Evolutionary conservation across 306 rosid genomes (phyloP).

Genomic region (Ormosia emarginata): DNA sequence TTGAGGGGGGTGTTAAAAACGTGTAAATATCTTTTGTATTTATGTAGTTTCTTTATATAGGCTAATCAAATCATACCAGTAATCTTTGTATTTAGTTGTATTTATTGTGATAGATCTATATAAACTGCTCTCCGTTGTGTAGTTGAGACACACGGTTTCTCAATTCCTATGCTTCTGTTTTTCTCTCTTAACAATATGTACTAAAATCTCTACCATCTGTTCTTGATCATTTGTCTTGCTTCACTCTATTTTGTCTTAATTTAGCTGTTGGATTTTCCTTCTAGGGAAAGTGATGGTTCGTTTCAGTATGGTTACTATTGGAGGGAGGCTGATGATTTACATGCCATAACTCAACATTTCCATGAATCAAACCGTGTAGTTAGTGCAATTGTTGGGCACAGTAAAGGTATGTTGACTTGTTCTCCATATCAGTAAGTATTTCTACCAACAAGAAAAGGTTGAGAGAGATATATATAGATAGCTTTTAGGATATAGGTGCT

Average conservation of each 20-base stretch:
- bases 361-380: constrained; percentile 43
- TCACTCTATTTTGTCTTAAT: constrained; percentile 11
- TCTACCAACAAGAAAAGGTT: background rate
- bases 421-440: constrained; percentile 4
- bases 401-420: constrained; percentile 64
- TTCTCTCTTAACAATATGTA: no score
- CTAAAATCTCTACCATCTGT: constrained; percentile 11
- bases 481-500: background rate
- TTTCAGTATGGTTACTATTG: constrained; percentile 62
- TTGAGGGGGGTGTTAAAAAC: no score
- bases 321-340: constrained; percentile 84
- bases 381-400: constrained; percentile 71
- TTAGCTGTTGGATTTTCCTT: constrained; percentile 15
- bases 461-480: background rate
- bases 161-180: no score
- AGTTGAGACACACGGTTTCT: no score
- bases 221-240: background rate
- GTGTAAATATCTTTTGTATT: no score
- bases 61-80: no score
- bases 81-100: no score
- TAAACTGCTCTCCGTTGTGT: no score
- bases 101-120: no score
- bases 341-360: constrained; percentile 58
- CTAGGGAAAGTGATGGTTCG: constrained; percentile 82
- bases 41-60: no score